phyloP scores from a whole-genome alignment of 78 protist genomes.

The Pigoraptor vietnamica region DNA sequence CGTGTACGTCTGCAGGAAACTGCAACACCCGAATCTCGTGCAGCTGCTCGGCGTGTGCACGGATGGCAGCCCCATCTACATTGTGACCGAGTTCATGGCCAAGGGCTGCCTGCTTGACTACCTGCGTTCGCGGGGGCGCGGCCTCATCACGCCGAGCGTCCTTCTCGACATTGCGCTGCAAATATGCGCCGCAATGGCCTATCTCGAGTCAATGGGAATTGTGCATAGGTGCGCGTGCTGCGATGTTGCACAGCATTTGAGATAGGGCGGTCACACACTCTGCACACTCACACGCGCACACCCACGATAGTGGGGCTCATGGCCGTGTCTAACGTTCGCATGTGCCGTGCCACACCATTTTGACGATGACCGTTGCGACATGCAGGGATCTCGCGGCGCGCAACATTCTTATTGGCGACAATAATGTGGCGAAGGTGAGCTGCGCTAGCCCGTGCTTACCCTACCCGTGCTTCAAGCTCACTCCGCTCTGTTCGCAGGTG shows the following conservation, averaged over 20 bases:
- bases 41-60: conserved; percentile 1
- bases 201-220: neutral
- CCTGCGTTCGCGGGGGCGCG: conserved; percentile 8
- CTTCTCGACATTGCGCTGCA: neutral
- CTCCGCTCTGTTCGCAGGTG: neutral
- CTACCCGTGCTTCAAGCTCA: too few relatives aligned
- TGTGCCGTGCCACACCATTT: too few relatives aligned
- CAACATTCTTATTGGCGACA: neutral
- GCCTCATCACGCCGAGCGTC: neutral
- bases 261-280: too few relatives aligned
- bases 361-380: too few relatives aligned
- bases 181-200: neutral
- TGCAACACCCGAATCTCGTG: neutral
- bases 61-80: neutral
- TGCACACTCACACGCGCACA: too few relatives aligned
- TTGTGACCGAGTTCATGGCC: neutral
- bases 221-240: neutral
- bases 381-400: conserved; percentile 17
- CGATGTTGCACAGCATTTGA: too few relatives aligned
- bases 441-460: neutral
- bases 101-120: conserved; percentile 1
- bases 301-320: too few relatives aligned
- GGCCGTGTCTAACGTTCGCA: too few relatives aligned
- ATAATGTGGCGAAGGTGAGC: neutral
- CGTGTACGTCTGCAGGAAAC: neutral